Base-by-base conservation (phyloP, 2,329 filamentous ascomycete genomes). In the Sporothrix dimorphospora region DNA sequence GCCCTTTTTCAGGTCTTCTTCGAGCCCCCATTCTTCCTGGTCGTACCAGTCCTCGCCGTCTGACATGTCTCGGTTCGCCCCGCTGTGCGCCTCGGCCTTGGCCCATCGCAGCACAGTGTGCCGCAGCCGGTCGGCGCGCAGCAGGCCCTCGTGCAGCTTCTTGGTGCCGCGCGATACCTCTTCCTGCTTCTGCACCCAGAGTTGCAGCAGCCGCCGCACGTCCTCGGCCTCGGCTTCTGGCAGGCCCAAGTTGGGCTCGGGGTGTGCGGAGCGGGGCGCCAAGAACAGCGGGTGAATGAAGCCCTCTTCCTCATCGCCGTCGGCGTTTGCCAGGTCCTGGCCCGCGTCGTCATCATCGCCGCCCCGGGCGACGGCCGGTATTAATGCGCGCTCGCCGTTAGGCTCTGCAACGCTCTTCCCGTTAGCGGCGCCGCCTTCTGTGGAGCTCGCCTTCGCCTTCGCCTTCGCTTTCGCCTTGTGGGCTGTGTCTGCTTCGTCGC, bases 11-110 rank as follows among this genome's bases (percentile, higher is more conserved):
- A 95, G 82, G 75, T 92, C 90, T 74, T 92, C 91, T 9, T 88
- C 86, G 66, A 96, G 80, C 0, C 88, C 88, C 92, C 92, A 95
- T 81, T 93, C 91, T 70, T 93, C 91, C 78, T 88, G 88, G 80
- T 97, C 93, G 78, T 94, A 94, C 92, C 92, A 97, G 79, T 97
- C 93, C 83, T 97, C 93, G 12, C 92, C 92, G 79, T 97, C 93
- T 68, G 91, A 94, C 90, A 96, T 90, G 79, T 94, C 92, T 67
- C 90, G 81, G 78, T 90, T 89, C 21, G 83, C 79, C 1, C 89
- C 88, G 69, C 84, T 85, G 77, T 95, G 93, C 27, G 87, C 92
- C 81, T 95, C 93, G 1, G 93, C 91, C 79, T 94, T 93, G 75
- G 90, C 87, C 90, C 92, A 94, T 76, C 88, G 87, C 78, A 91